Conservation (phyloP, 106 monocot species). For the Narthecium ossifragum region DNA sequence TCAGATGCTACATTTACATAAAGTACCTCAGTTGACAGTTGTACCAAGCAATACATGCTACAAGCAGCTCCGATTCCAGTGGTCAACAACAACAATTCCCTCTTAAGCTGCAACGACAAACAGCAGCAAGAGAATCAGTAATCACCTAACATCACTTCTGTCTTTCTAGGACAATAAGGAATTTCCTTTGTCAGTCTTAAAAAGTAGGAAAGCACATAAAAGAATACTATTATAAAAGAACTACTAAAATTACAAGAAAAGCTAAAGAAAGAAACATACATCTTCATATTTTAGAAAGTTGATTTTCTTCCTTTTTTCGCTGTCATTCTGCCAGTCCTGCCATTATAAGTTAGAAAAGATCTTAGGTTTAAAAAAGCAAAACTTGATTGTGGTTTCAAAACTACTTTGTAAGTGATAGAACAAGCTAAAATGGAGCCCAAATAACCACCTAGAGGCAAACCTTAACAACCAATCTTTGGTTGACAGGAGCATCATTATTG, state of each 20-base stretch:
- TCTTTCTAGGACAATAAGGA: no score
- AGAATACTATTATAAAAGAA: no score
- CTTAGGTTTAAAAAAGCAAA: no score
- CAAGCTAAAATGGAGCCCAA: no score
- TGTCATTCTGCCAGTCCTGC: conserved; percentile 70
- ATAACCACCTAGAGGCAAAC: conserved; percentile 25
- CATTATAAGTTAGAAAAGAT: conserved; percentile 16
- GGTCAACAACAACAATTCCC: conserved; percentile 70
- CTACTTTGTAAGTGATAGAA: no score
- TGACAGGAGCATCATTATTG: conserved; percentile 48
- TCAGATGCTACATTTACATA: conserved; percentile 1
- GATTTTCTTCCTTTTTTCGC: conserved; percentile 70
- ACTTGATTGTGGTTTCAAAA: no score
- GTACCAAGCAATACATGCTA: conserved; percentile 61
- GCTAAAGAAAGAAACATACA: no score
- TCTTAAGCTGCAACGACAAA: conserved; percentile 86
- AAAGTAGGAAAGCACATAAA: no score
- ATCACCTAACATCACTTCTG: no score
- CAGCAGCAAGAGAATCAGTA: not conserved
- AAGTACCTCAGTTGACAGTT: conserved; percentile 62
- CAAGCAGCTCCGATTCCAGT: conserved; percentile 67
- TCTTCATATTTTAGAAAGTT: conserved; percentile 81
- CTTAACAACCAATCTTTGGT: conserved; percentile 46
- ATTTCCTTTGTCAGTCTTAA: no score
- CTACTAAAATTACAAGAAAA: no score